Percentiles rank a stretch among this genome's conserved stretches.
These are phyloP conservation scores for Carex pumila DNA, from an alignment of 176 grass and related monocot genomes.

Conservation along the genomic window DNA sequence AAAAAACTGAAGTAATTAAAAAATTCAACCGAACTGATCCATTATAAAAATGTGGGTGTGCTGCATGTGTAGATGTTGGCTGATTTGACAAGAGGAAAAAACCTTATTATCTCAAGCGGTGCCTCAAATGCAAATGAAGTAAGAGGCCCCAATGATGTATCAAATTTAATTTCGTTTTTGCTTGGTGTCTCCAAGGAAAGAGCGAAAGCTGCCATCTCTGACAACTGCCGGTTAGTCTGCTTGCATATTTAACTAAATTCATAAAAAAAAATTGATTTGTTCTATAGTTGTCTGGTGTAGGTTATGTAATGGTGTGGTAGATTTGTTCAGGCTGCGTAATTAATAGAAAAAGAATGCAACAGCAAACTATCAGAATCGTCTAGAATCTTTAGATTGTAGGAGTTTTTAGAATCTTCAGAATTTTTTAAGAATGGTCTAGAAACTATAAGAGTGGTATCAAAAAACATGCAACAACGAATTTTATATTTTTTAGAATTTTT, in stretches of 20 bases:
- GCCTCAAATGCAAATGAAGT: constrained; percentile 50
- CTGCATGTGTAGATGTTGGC: constrained; percentile 40
- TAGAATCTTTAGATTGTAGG: no score
- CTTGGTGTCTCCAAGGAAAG: constrained; percentile 65
- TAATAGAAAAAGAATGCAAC: not conserved
- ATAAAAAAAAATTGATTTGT: not conserved
- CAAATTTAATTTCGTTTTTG: constrained; percentile 55
- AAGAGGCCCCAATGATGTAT: constrained; percentile 73
- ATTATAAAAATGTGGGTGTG: not conserved
- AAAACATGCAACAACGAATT: no score
- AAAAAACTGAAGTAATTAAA: no score
- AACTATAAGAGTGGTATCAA: no score
- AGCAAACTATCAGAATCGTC: not conserved
- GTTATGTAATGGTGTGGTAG: not conserved
- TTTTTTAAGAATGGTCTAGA: no score
- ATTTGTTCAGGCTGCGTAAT: not conserved
- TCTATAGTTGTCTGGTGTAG: not conserved
- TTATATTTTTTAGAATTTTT: no score
- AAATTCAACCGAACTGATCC: no score
- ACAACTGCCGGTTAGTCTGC: constrained; percentile 52
- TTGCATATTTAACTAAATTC: not conserved
- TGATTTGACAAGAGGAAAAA: constrained; percentile 78
- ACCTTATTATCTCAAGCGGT: constrained; percentile 77
- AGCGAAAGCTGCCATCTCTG: constrained; percentile 59
- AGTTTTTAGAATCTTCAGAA: no score